phyloP scores from a whole-genome alignment of 495 filamentous ascomycete genomes.

The Trichodelitschia bisporula region DNA sequence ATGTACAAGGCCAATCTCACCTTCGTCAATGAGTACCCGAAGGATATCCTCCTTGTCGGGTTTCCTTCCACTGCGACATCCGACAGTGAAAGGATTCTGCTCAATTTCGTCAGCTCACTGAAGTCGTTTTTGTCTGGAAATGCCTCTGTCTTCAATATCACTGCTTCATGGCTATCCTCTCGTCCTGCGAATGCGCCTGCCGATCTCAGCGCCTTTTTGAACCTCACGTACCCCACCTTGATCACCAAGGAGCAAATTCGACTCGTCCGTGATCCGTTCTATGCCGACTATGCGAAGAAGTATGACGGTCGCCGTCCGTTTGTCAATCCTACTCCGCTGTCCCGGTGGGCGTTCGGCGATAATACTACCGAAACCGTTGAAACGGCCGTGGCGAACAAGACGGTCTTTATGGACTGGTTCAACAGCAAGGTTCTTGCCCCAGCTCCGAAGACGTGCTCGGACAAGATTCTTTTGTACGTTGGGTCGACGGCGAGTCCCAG shows the following conservation, averaged over 20 bases:
- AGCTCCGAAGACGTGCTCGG: conserved; percentile 16
- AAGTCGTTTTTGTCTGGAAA: conserved; percentile 10
- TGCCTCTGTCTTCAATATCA: conserved; percentile 9
- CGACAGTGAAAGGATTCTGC: conserved; percentile 8
- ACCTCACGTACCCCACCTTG: conserved; percentile 14
- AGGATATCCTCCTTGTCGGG: conserved; percentile 7
- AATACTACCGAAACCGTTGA: conserved; percentile 15
- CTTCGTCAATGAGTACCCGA: conserved; percentile 9
- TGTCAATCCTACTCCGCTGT: conserved; percentile 20
- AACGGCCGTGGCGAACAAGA: conserved; percentile 20
- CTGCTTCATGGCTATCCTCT: conserved; percentile 6
- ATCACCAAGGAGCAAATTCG: conserved; percentile 12
- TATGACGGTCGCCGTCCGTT: conserved; percentile 15
- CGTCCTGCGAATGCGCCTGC: conserved; percentile 4
- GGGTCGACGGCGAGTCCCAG: conserved; percentile 4
- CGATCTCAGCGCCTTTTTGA: conserved; percentile 5
- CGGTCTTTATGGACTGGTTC: conserved; percentile 29
- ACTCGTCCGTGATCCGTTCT: conserved; percentile 16
- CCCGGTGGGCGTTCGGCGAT: conserved; percentile 31
- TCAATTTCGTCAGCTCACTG: conserved; percentile 10
- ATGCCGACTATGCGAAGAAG: conserved; percentile 15
- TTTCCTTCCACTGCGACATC: conserved; percentile 6
- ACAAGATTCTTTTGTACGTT: conserved; percentile 18
- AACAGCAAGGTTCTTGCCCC: conserved; percentile 20
- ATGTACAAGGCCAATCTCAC: conserved; percentile 12